Percentiles rank a stretch among this genome's conserved stretches.
These are phyloP conservation scores for Teratosphaeria nubilosa DNA, from an alignment of 2,329 filamentous ascomycete species.

Conservation along the genomic window DNA sequence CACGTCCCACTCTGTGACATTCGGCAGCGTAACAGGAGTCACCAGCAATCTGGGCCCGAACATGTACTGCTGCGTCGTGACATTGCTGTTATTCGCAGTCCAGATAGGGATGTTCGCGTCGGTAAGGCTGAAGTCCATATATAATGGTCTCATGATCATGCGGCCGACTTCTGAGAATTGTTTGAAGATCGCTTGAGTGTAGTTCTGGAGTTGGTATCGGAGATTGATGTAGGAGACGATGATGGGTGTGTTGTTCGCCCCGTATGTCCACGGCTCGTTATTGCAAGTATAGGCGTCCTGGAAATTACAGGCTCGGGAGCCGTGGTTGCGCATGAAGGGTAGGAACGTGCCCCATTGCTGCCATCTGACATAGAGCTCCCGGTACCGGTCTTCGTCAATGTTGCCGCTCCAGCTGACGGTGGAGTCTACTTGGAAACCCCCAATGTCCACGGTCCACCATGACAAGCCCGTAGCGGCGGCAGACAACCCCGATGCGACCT, in stretches of 20 bases:
- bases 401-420: slow-evolving; percentile 26
- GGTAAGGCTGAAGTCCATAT: slow-evolving; percentile 28
- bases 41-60: slow-evolving; percentile 29
- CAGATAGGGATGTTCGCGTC: slow-evolving; percentile 17
- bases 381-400: slow-evolving; percentile 20
- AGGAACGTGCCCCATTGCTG: slow-evolving; percentile 24
- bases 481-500: slow-evolving; percentile 19
- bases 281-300: slow-evolving; percentile 28
- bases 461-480: slow-evolving; percentile 20
- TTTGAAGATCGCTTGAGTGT: slow-evolving; percentile 25
- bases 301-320: slow-evolving; percentile 17
- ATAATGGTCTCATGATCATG: slow-evolving; percentile 30
- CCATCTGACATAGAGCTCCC: slow-evolving; percentile 24
- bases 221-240: slow-evolving; percentile 22
- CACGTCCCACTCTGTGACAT: slow-evolving; percentile 28
- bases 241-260: slow-evolving; percentile 19
- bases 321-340: slow-evolving; percentile 25
- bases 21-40: slow-evolving; percentile 27
- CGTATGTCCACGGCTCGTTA: slow-evolving; percentile 26
- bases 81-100: slow-evolving; percentile 23
- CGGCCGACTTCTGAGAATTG: slow-evolving; percentile 25
- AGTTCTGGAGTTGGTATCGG: slow-evolving; percentile 19
- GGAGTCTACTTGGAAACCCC: slow-evolving; percentile 24
- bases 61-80: slow-evolving; percentile 32
- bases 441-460: slow-evolving; percentile 24